These are phyloP conservation scores for Iris macrosiphon DNA, from an alignment of 106 monocot genomes.

Conservation along the genomic window DNA sequence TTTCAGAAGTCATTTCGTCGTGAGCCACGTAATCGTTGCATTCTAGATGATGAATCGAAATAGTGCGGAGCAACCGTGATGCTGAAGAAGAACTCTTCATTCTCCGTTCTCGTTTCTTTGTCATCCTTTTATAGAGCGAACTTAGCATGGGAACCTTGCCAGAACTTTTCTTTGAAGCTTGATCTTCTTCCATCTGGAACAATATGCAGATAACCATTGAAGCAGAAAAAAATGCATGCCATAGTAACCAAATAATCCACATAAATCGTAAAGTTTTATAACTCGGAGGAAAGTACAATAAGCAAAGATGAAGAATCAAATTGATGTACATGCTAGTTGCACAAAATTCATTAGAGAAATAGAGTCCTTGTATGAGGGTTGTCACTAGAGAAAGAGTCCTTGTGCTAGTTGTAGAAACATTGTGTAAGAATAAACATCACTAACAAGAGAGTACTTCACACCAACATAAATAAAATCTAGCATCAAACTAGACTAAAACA, in stretches of 20 bases:
- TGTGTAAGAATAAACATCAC: too few relatives aligned
- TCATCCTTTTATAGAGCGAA: constrained; percentile 30
- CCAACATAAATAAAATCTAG: too few relatives aligned
- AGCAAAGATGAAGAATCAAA: neutral
- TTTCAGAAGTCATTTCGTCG: constrained; percentile 6
- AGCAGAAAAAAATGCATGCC: too few relatives aligned
- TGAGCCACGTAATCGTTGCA: constrained; percentile 41
- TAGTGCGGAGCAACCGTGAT: constrained; percentile 32
- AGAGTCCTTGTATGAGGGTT: neutral
- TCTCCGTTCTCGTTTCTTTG: constrained; percentile 24
- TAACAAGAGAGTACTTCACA: too few relatives aligned
- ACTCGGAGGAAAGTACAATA: neutral
- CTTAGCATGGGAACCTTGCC: constrained; percentile 21
- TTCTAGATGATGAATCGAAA: constrained; percentile 72
- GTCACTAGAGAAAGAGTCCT: neutral
- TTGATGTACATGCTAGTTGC: neutral
- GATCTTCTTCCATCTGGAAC: constrained; percentile 11
- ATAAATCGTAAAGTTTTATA: neutral
- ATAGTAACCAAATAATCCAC: neutral
- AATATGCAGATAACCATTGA: constrained; percentile 2
- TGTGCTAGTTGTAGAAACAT: too few relatives aligned
- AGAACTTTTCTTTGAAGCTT: constrained; percentile 18
- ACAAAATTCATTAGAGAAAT: neutral
- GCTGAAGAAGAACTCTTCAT: constrained; percentile 29
- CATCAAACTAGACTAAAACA: too few relatives aligned